Evolutionary conservation across 2,329 filamentous ascomycete species (phyloP), one percentile per base, ranked within the genome.

Genomic region (Sarocladium kiliense): DNA sequence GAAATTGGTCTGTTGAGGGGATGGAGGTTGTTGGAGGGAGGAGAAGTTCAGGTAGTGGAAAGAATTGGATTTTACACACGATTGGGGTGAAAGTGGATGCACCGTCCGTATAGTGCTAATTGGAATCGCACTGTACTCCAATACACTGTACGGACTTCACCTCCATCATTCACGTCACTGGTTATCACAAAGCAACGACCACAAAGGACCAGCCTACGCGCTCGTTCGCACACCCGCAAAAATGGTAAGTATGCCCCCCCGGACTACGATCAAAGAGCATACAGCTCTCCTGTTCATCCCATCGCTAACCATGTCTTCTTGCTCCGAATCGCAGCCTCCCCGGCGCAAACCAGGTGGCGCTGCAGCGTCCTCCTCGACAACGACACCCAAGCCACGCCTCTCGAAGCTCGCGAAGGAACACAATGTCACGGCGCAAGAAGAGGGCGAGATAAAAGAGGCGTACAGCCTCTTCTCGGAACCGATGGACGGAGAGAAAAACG

Each of bases 381-480:
- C 66, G 57, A 61, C 66, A 53, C 61, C 68, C 55, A 74, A 67
- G 66, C 73, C 77, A 55, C 87, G 88, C 59, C 85, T 84, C 65
- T 96, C 92, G 57, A 95, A 91, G 70, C 89, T 97, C 63, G 93
- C 93, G 27, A 93, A 92, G 73, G 91, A 96, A 67, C 86, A 97
- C 79, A 87, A 91, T 69, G 84, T 97, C 66, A 87, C 84, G 14
- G 87, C 86, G 39, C 84, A 87, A 60, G 88, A 97, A 72, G 93
- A 97, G 73, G 80, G 82, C 62, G 91, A 97, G 73, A 96, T 99
- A 66, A 86, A 84, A 64, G 92, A 97, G 71, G 92, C 92, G 14
- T 97, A 94, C 70, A 78, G 82, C 21, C 80, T 97, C 7, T 99
- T 97, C 69, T 76, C 85, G 1, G 80, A 87, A 61, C 83, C 86